Percentiles rank a stretch among this genome's conserved stretches.
Conservation (phyloP, 1,139 yeast genomes). For the Blastobotrys arbuscula region DNA sequence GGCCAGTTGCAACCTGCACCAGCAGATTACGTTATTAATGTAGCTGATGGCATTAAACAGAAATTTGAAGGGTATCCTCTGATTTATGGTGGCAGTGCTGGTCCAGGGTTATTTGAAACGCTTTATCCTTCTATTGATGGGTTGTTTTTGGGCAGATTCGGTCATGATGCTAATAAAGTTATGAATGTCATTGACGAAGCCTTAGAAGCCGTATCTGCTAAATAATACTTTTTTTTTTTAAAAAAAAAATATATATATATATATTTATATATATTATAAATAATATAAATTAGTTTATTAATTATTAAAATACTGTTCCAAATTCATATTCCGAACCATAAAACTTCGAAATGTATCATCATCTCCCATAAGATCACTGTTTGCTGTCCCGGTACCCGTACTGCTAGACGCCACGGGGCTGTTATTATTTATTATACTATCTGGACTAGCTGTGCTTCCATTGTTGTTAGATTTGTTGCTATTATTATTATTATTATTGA, state of each 20-base stretch:
- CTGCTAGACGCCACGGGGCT: not conserved
- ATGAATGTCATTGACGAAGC: conserved; percentile 23
- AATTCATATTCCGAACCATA: conserved; percentile 23
- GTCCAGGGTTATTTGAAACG: conserved; percentile 25
- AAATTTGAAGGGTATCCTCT: conserved; percentile 15
- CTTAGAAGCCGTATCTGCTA: conserved; percentile 18
- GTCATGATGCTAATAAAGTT: conserved; percentile 24
- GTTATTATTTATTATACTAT: not conserved
- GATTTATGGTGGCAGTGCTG: conserved; percentile 30
- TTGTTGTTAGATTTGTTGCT: not conserved
- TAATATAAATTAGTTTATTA: conserved; percentile 5
- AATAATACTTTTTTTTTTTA: not conserved
- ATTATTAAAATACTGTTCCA: conserved; percentile 23
- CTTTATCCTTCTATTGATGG: conserved; percentile 26
- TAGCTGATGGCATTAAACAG: conserved; percentile 21
- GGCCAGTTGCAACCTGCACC: conserved; percentile 45
- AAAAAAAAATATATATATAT: conserved; percentile 2
- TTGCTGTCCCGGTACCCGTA: not conserved
- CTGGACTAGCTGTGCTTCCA: not conserved
- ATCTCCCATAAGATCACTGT: conserved; percentile 1
- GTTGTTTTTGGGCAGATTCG: conserved; percentile 28
- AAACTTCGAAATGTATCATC: conserved; percentile 21
- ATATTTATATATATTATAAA: not conserved
- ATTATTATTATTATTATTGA: not conserved
- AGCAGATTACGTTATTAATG: conserved; percentile 24